Base-by-base conservation (phyloP, 2,329 filamentous ascomycete genomes). In the Capronia epimyces region DNA sequence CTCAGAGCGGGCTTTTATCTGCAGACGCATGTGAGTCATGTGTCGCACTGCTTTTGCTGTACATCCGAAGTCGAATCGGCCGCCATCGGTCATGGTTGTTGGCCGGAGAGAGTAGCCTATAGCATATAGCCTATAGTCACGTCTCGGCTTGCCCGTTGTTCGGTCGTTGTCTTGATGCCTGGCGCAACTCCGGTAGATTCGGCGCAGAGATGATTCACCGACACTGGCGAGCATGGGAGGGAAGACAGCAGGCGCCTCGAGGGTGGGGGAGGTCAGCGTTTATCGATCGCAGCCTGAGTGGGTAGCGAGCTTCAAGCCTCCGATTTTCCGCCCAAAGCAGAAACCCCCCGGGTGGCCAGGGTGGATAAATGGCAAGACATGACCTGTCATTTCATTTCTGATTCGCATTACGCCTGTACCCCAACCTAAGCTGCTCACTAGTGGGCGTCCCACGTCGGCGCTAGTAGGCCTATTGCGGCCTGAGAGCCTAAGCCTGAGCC, bases 401-500 rank as follows among this genome's bases (percentile, higher is more conserved):
- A 42, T 42, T 42, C 39, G 8, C 49, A 51, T 51, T 50, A 50
- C 48, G 42, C 31, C 31, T n/a, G n/a, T 45, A 45, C 43, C 16
- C 20, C 32, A 50, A 12, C 24, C 20, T 16, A 21, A 21, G 31
- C 8, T n/a, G 34, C 15, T 37, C 16, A 37, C 15, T 37, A 37
- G 34, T 20, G 13, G 12, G 34, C 20, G 16, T 37, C 34, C 34
- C 34, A 37, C 15, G 16, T 20, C 18, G 34, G n/a, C 34, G 34
- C 34, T 37, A 37, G 34, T 37, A 18, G 34, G 3, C 18, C 34
- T 37, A n/a, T 37, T 37, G 15, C 34, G 29, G 29, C 29, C 29
- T n/a, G n/a, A n/a, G n/a, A n/a, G n/a, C n/a, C n/a, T n/a, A n/a
- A n/a, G n/a, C n/a, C n/a, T n/a, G n/a, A 29, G 27, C 27, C 27